A percentile compares a stretch with the other conserved stretches of the same genome.
Conservation (phyloP, 1,284 basidiomycete species). For the Sporisorium exsertum region DNA sequence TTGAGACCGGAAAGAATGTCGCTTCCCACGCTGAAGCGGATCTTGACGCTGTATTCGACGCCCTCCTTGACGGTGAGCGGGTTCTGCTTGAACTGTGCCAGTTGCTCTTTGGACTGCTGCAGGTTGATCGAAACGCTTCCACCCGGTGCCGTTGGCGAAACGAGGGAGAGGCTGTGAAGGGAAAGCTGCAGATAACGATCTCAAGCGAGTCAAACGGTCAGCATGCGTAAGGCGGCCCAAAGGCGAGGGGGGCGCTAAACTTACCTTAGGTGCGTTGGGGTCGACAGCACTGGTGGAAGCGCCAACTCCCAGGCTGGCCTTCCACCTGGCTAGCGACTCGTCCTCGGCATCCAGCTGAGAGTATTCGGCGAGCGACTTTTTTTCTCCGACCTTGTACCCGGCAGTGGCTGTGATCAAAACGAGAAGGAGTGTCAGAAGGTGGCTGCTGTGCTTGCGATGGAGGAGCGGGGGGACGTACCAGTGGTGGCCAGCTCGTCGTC, state of each 20-base stretch:
- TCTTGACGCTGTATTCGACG: constrained; percentile 80
- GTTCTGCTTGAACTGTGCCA: constrained; percentile 72
- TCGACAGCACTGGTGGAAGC: constrained; percentile 70
- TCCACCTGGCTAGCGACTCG: constrained; percentile 84
- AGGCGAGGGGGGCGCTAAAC: not conserved
- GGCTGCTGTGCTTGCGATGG: not conserved
- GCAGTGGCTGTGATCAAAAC: constrained; percentile 56
- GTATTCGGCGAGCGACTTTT: constrained; percentile 73
- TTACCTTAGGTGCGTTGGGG: constrained; percentile 62
- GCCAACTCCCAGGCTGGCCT: constrained; percentile 85
- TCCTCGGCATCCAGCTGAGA: constrained; percentile 81
- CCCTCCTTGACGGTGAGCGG: constrained; percentile 76
- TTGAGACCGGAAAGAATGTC: constrained; percentile 85
- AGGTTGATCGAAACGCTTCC: constrained; percentile 71
- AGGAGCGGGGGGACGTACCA: constrained; percentile 20
- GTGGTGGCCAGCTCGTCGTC: constrained; percentile 57
- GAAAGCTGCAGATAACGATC: constrained; percentile 40
- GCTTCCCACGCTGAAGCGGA: constrained; percentile 80
- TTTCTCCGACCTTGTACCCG: constrained; percentile 69
- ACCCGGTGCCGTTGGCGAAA: constrained; percentile 68
- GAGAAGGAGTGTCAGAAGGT: not conserved
- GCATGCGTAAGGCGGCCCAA: not conserved
- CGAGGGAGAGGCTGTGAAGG: constrained; percentile 71
- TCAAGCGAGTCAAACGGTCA: not conserved
- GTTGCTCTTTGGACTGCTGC: constrained; percentile 70